Conservation (phyloP, 495 filamentous ascomycete species). For the Elaphomyces granulatus region DNA sequence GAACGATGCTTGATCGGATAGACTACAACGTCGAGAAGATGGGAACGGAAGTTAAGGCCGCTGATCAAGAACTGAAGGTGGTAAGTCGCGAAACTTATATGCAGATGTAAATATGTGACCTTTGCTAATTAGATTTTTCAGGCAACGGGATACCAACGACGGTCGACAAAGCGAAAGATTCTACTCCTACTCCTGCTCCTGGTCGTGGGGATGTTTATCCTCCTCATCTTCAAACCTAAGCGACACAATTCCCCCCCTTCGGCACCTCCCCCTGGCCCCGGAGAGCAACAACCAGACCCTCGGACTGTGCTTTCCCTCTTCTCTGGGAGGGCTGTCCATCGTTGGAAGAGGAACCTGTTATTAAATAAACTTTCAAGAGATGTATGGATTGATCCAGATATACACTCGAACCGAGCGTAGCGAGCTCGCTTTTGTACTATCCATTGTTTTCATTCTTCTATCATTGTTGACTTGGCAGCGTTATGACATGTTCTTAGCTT, state of each 20-base stretch:
- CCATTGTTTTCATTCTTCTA: too few relatives aligned
- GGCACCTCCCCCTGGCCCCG: conserved; percentile 12
- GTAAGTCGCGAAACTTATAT: conserved; percentile 34
- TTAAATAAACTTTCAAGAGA: conserved; percentile 17
- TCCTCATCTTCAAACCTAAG: conserved; percentile 75
- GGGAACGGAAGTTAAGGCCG: conserved; percentile 75
- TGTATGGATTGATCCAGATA: conserved; percentile 29
- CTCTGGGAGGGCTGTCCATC: conserved; percentile 7
- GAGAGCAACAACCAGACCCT: conserved; percentile 3
- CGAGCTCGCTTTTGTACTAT: too few relatives aligned
- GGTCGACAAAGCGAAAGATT: conserved; percentile 77
- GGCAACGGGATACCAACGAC: conserved; percentile 77
- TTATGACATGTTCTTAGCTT: too few relatives aligned
- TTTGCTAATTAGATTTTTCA: conserved; percentile 9
- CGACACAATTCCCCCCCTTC: conserved; percentile 17
- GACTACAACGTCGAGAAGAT: conserved; percentile 97
- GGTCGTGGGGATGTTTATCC: conserved; percentile 72
- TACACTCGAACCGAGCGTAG: too few relatives aligned
- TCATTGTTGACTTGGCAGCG: too few relatives aligned
- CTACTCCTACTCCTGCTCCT: conserved; percentile 75
- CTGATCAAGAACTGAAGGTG: conserved; percentile 80
- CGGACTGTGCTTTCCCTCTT: too few relatives aligned
- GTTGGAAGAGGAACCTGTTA: conserved; percentile 12
- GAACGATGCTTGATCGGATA: conserved; percentile 92
- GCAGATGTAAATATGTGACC: neutral